Evolutionary conservation across 768 basidiomycete genomes (phyloP).

Genomic region (Dacryopinax primogenitus): DNA sequence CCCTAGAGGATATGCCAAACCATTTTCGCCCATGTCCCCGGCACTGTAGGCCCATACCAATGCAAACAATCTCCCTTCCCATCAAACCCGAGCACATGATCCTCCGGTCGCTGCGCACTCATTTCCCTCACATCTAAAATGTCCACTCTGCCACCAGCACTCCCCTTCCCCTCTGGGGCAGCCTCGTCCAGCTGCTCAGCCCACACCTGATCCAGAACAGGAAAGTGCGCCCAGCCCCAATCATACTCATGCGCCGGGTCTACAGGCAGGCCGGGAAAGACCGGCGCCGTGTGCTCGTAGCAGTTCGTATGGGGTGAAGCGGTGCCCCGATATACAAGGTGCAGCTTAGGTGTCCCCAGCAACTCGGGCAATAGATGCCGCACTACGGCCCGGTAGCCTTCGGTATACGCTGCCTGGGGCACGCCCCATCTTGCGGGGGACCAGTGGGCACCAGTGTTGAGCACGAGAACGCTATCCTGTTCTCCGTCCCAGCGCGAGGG

Average conservation of each 20-base stretch:
- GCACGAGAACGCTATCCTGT: neutral
- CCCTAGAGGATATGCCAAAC: too few species aligned
- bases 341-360: neutral
- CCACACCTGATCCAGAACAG: neutral
- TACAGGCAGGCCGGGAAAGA: neutral
- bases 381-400: neutral
- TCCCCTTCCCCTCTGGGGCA: neutral
- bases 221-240: neutral
- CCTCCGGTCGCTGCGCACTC: neutral
- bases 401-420: neutral
- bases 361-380: neutral
- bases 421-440: neutral
- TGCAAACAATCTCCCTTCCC: neutral
- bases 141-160: neutral
- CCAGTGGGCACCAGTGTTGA: neutral
- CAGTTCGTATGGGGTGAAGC: neutral
- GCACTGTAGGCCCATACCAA: neutral
- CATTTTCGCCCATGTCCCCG: neutral
- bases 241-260: neutral
- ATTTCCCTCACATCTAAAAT: neutral
- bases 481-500: neutral
- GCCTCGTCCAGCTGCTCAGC: neutral
- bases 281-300: neutral
- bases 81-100: neutral
- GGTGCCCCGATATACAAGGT: neutral